Percentiles rank a stretch among this genome's conserved stretches.
Evolutionary conservation across 2,329 filamentous ascomycete species (phyloP).

Genomic region (Fusarium tricinctum): DNA sequence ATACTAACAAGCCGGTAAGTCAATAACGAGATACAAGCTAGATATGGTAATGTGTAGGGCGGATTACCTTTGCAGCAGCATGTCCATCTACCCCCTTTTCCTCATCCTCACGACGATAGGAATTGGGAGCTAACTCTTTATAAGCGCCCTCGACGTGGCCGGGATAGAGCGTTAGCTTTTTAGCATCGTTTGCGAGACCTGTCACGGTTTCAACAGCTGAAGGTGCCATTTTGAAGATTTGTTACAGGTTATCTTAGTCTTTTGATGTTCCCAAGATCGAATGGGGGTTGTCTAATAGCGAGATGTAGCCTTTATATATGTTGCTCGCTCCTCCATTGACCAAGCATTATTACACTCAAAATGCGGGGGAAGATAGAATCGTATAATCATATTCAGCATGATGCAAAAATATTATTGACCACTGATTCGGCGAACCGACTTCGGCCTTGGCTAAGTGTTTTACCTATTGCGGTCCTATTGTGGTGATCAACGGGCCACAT

Average conservation of each 20-base stretch:
- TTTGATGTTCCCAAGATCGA: background rate
- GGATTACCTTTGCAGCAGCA: slow-evolving; percentile 44
- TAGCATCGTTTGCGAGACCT: slow-evolving; percentile 23
- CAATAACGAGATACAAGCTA: too few relatives aligned
- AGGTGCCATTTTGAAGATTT: slow-evolving; percentile 40
- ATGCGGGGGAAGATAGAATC: slow-evolving; percentile 31
- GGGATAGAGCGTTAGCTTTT: slow-evolving; percentile 49
- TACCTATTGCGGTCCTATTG: slow-evolving; percentile 21
- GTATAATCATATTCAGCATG: slow-evolving; percentile 21
- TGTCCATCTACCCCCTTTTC: slow-evolving; percentile 41
- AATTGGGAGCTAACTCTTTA: slow-evolving; percentile 44
- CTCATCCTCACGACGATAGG: slow-evolving; percentile 42
- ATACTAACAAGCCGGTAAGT: slow-evolving; percentile 61
- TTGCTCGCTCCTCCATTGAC: background rate
- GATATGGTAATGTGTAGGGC: too few relatives aligned
- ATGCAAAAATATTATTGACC: background rate
- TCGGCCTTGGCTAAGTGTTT: slow-evolving; percentile 19
- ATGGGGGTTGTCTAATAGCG: background rate
- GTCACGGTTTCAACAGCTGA: slow-evolving; percentile 45
- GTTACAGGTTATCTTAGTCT: background rate
- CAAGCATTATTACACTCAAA: background rate
- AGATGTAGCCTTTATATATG: slow-evolving; percentile 37
- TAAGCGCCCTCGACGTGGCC: slow-evolving; percentile 47
- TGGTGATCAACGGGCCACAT: slow-evolving; percentile 9
- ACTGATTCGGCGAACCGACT: slow-evolving; percentile 6